Percentiles rank a stretch among this genome's conserved stretches.
These are phyloP conservation scores for Hordeum marinum DNA, from an alignment of 176 grass and related monocot species.

Conservation along the genomic window DNA sequence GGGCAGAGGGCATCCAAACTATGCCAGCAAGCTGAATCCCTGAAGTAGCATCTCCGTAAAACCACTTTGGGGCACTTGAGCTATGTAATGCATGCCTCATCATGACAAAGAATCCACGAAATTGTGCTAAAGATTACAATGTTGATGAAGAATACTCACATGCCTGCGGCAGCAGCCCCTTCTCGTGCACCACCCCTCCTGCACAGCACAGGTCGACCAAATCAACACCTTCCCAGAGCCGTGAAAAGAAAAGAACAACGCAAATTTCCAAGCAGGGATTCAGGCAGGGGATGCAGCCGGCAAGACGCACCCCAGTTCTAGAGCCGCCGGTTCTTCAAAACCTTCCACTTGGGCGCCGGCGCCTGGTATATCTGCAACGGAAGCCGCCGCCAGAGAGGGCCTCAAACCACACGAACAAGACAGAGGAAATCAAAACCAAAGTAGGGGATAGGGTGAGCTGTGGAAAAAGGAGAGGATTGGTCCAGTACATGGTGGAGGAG, in stretches of 20 bases:
- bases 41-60: too few species aligned
- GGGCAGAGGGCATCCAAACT: background rate
- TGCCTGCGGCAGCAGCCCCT: slow-evolving; percentile 77
- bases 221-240: background rate
- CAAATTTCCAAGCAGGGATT: background rate
- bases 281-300: background rate
- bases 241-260: background rate
- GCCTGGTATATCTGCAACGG: slow-evolving; percentile 67
- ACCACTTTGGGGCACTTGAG: background rate
- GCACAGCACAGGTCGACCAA: background rate
- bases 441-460: too few species aligned
- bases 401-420: too few species aligned
- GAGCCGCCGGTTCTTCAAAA: slow-evolving; percentile 77
- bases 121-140: background rate
- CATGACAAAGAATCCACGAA: background rate
- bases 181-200: slow-evolving; percentile 91
- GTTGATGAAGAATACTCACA: slow-evolving; percentile 48
- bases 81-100: background rate
- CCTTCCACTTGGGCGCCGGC: slow-evolving; percentile 72
- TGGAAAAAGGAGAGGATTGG: too few species aligned
- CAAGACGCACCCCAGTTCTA: slow-evolving; percentile 80
- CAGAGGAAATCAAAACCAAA: too few species aligned
- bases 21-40: background rate
- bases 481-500: too few species aligned
- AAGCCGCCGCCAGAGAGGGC: background rate